phyloP scores from a whole-genome alignment of 257 asterid species.

The Solanum chmielewskii region DNA sequence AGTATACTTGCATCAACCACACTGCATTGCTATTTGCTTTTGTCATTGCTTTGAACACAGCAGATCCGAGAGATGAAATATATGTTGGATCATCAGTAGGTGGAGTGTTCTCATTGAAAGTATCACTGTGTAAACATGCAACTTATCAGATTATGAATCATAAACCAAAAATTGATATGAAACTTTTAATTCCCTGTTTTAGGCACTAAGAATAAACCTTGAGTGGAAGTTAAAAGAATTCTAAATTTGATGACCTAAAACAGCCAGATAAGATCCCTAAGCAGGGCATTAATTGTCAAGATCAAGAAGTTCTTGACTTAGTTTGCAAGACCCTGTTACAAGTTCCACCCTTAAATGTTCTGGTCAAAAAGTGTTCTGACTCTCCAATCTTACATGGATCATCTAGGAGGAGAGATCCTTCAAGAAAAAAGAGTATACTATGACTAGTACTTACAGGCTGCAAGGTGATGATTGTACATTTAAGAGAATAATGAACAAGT shows the following conservation, averaged over 20 bases:
- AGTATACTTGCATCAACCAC: constrained; percentile 96
- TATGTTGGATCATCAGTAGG: constrained; percentile 77
- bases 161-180: background rate
- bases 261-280: background rate
- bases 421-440: background rate
- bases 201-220: background rate
- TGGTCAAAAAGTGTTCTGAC: background rate
- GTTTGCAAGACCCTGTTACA: background rate
- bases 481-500: background rate
- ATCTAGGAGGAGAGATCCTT: background rate
- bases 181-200: background rate
- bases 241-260: background rate
- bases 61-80: constrained; percentile 85
- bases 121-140: constrained; percentile 52
- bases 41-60: constrained; percentile 82
- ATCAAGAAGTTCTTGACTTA: background rate
- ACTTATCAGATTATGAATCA: background rate
- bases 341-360: background rate
- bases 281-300: background rate
- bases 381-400: background rate
- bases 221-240: background rate
- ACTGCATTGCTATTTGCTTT: constrained; percentile 77
- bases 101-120: constrained; percentile 90
- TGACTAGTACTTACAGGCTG: background rate
- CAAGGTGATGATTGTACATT: background rate